These are phyloP conservation scores for Lepidium aucheri DNA, from an alignment of 345 rosid genomes.

Conservation along the genomic window DNA sequence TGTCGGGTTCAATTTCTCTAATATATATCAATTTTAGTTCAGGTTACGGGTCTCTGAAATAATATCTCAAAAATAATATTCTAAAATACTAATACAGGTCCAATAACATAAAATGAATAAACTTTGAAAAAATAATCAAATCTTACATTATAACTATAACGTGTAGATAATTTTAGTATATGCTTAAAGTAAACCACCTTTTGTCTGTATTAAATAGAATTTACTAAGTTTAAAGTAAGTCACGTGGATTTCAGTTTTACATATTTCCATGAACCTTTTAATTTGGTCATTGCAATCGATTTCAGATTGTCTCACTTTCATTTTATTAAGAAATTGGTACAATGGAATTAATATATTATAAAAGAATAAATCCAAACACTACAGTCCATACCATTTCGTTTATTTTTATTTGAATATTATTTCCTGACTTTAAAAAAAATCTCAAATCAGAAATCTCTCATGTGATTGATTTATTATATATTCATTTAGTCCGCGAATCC, in stretches of 20 bases:
- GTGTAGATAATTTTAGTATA: no score
- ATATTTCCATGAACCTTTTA: neutral
- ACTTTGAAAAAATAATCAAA: no score
- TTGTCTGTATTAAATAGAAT: neutral
- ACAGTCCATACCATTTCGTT: constrained; percentile 20
- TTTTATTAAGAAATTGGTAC: constrained; percentile 14
- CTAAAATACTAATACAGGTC: no score
- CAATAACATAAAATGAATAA: no score
- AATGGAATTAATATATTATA: constrained; percentile 1
- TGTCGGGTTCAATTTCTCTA: no score
- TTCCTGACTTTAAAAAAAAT: neutral
- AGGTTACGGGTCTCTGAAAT: no score
- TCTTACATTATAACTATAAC: no score
- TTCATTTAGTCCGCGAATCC: constrained; percentile 11
- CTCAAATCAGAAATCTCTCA: constrained; percentile 5
- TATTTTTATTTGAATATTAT: neutral
- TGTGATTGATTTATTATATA: neutral
- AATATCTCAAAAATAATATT: no score
- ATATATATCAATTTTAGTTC: no score
- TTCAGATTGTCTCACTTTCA: constrained; percentile 19
- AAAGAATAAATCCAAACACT: constrained; percentile 31
- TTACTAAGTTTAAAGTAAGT: constrained; percentile 4
- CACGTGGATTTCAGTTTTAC: constrained; percentile 23
- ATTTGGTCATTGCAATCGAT: constrained; percentile 20
- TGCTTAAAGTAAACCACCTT: no score